phyloP scores from a whole-genome alignment of 2,329 filamentous ascomycete genomes.

The Coniochaeta pulveracea region DNA sequence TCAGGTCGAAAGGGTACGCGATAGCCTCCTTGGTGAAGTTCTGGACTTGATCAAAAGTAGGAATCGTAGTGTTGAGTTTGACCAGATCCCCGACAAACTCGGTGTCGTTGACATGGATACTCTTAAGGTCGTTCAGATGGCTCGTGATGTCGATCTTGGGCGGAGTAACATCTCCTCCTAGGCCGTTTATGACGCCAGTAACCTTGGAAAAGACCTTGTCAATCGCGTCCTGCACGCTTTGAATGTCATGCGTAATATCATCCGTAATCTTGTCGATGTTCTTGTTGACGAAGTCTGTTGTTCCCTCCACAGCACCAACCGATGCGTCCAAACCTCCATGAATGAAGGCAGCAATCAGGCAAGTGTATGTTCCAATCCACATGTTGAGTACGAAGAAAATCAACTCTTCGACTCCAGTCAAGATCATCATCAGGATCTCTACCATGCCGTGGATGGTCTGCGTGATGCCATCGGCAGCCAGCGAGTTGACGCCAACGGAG shows the following conservation, averaged over 20 bases:
- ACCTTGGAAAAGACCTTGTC: constrained; percentile 44
- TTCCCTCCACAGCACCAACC: constrained; percentile 24
- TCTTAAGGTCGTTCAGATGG: constrained; percentile 54
- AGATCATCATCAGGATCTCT: constrained; percentile 62
- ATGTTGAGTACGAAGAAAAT: constrained; percentile 89
- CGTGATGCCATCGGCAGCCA: constrained; percentile 71
- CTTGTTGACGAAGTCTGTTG: constrained; percentile 37
- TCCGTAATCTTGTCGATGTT: constrained; percentile 39
- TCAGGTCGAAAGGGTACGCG: constrained; percentile 66
- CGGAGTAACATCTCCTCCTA: constrained; percentile 18
- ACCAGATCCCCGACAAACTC: constrained; percentile 58
- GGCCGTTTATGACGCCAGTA: constrained; percentile 37
- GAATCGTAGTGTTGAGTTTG: constrained; percentile 67
- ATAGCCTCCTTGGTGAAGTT: constrained; percentile 71
- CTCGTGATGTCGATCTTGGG: constrained; percentile 52
- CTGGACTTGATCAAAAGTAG: constrained; percentile 72
- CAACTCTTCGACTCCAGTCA: constrained; percentile 77
- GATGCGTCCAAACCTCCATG: constrained; percentile 66
- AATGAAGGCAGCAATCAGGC: constrained; percentile 75
- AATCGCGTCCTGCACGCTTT: constrained; percentile 31
- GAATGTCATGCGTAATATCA: constrained; percentile 41
- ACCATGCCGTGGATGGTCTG: constrained; percentile 72
- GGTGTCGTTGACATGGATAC: constrained; percentile 55
- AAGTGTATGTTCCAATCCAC: constrained; percentile 81
- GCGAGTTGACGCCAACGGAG: constrained; percentile 74